A percentile compares a stretch with the other conserved stretches of the same genome.
Conservation (phyloP, 192 early-diverging fungal genomes). For the Pilaira anomala region DNA sequence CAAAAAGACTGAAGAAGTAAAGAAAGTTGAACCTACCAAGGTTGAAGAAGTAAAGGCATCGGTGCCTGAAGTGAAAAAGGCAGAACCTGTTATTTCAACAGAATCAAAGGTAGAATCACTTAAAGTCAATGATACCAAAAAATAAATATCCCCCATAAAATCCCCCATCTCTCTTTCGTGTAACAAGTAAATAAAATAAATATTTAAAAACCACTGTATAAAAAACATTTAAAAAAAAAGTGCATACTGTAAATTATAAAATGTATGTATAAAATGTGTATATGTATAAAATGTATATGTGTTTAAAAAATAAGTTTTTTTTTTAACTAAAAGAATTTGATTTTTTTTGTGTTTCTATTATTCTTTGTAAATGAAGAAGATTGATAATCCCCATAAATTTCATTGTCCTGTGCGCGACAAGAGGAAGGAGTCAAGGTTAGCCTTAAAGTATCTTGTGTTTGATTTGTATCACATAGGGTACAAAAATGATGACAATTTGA, state of each 20-base stretch:
- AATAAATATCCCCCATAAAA: neutral
- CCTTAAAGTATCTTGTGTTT: constrained; percentile 32
- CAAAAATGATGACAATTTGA: neutral
- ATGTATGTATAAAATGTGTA: no score
- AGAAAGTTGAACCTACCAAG: neutral
- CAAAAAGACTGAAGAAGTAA: neutral
- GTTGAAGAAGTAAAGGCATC: neutral
- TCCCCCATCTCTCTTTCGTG: neutral
- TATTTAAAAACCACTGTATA: neutral
- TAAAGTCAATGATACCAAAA: constrained; percentile 13
- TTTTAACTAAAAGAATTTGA: no score
- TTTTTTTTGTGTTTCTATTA: no score
- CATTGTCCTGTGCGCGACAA: constrained; percentile 36
- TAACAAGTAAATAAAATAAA: neutral
- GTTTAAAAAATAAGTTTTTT: no score
- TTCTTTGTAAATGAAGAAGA: no score
- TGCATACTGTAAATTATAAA: no score
- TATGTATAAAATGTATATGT: no score
- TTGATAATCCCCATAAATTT: constrained; percentile 31
- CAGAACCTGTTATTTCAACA: neutral
- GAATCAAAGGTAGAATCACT: constrained; percentile 6
- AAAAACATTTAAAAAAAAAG: no score
- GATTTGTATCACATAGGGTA: neutral
- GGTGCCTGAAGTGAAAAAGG: neutral
- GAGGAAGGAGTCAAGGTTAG: constrained; percentile 41